Base-by-base conservation (phyloP, 331 rosid genomes). In the Rosa hybrid region DNA sequence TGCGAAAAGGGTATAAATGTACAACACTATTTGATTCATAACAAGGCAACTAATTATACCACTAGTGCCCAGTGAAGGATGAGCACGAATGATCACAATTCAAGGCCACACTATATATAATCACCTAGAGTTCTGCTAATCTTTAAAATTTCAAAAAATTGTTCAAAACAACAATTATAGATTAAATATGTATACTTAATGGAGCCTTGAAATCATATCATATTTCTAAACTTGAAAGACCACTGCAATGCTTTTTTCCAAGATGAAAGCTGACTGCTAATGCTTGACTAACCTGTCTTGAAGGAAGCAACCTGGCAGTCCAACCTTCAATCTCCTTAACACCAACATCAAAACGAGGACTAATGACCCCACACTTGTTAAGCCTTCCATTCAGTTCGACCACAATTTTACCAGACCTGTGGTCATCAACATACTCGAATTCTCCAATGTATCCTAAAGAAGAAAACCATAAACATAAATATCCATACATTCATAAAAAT, bases 301-400 rank as follows among this genome's bases (percentile, higher is more conserved):
- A 84, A 44, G 87, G 87, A 50, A 84, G 85, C 69, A 84, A 78
- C 65, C 87, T 77, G 4, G 84, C 87, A 20, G 87, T 84, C 87
- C 87, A 84, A 7, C 87, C 87, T 46, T 84, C 87, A n/a, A 84
- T 72, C 82, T 77, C 84, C 64, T 84, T 84, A 8, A 84, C 87
- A 54, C 87, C 85, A 0, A 84, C 77, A 64, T 84, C 87, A 74
- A 84, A 84, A 50, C 87, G 84, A 12, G 87, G 87, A 75, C 87
- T 84, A 30, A 84, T 84, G 21, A 84, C 87, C 42, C 87, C 87
- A 77, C 87, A 84, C 53, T 84, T 84, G 73, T 84, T 84, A 51
- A 84, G 82, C 60, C 87, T 67, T 54, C 87, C 87, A 73, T 84
- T 84, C 42, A 84, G 75, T 30, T 84, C 87, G 3, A 84, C 87